phyloP scores from a whole-genome alignment of 1,284 basidiomycete species.

The Jaminaea rosea region DNA sequence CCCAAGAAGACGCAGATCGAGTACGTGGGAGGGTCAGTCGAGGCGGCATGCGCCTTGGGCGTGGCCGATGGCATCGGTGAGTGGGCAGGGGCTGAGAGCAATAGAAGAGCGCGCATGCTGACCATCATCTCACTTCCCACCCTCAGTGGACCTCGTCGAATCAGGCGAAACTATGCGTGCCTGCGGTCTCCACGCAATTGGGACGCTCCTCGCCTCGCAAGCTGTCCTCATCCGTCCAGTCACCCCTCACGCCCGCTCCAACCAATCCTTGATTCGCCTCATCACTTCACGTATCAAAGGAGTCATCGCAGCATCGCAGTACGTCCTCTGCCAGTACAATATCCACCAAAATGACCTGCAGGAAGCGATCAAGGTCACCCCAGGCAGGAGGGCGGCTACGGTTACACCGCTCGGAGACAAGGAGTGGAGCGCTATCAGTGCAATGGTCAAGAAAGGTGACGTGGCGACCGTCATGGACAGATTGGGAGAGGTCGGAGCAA shows the following conservation, averaged over 20 bases:
- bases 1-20: slow-evolving; percentile 66
- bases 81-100: slow-evolving; percentile 32
- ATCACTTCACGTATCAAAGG: slow-evolving; percentile 84
- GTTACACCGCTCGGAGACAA: slow-evolving; percentile 72
- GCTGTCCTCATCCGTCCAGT: slow-evolving; percentile 83
- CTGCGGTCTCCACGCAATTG: slow-evolving; percentile 82
- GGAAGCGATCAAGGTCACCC: slow-evolving; percentile 66
- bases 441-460: slow-evolving; percentile 80
- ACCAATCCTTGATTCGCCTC: slow-evolving; percentile 61
- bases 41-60: slow-evolving; percentile 92
- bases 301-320: slow-evolving; percentile 78
- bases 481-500: slow-evolving; percentile 70
- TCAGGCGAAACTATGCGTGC: slow-evolving; percentile 99
- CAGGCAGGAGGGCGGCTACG: slow-evolving; percentile 81
- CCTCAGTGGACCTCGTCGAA: slow-evolving; percentile 52
- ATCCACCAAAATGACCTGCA: slow-evolving; percentile 60
- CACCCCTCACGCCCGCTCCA: slow-evolving; percentile 59
- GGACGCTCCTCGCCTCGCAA: slow-evolving; percentile 70
- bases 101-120: not conserved
- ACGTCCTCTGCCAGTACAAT: slow-evolving; percentile 89
- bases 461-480: slow-evolving; percentile 86
- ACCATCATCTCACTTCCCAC: not conserved
- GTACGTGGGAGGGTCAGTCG: slow-evolving; percentile 93
- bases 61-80: slow-evolving; percentile 91
- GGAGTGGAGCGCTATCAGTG: slow-evolving; percentile 81